Evolutionary conservation across 2,329 filamentous ascomycete genomes (phyloP).

Genomic region (Simplicillium sp.): DNA sequence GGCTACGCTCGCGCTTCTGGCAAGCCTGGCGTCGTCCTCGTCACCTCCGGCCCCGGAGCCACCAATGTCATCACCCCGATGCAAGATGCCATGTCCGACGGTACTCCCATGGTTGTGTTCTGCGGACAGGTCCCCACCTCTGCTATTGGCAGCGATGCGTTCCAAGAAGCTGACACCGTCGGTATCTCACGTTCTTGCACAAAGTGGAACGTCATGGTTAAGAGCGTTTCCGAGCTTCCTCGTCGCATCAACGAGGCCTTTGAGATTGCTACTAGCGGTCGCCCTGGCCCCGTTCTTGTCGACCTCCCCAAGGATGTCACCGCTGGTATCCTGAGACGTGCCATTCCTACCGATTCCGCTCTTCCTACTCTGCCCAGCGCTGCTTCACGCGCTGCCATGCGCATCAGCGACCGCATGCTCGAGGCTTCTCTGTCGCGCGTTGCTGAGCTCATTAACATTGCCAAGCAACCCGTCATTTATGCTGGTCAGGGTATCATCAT

Average conservation of each 20-base stretch:
- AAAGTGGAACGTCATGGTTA: conserved; percentile 99
- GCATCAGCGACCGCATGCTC: conserved; percentile 63
- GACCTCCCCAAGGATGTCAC: conserved; percentile 97
- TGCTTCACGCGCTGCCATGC: conserved; percentile 71
- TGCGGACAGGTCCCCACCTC: conserved; percentile 83
- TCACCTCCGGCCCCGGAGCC: conserved; percentile 91
- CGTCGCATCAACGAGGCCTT: conserved; percentile 95
- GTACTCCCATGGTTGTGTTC: conserved; percentile 94
- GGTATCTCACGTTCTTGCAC: conserved; percentile 93
- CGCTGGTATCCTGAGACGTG: conserved; percentile 68
- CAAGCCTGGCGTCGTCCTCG: conserved; percentile 89
- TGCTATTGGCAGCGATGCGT: conserved; percentile 89
- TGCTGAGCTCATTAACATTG: conserved; percentile 72
- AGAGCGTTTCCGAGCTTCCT: conserved; percentile 86
- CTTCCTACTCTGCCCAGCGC: conserved; percentile 78
- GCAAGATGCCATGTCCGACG: conserved; percentile 92
- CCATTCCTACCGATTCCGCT: conserved; percentile 68
- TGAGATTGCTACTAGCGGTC: conserved; percentile 90
- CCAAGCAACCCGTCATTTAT: conserved; percentile 93
- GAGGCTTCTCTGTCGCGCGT: conserved; percentile 65
- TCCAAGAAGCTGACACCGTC: conserved; percentile 92
- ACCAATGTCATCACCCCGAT: conserved; percentile 96
- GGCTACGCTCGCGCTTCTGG: conserved; percentile 91
- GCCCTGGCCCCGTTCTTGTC: conserved; percentile 89
- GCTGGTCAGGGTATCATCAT: conserved; percentile 84